Evolutionary conservation across 1,139 yeast genomes (phyloP).

Genomic region (Magnusiomyces tetraspermus): DNA sequence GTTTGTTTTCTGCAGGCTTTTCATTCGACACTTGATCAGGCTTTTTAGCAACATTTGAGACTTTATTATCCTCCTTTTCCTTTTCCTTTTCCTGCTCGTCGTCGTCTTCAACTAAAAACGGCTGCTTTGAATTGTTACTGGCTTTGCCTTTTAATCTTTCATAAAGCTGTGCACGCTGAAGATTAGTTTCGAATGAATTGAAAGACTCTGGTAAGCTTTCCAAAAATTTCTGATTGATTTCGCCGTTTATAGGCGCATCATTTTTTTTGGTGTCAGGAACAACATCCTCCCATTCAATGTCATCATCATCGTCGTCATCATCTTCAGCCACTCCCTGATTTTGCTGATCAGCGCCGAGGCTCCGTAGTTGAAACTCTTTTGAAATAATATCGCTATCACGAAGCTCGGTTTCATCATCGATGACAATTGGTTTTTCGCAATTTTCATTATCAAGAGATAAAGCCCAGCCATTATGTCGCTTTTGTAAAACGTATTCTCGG

Average conservation of each 20-base stretch:
- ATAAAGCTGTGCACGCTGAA: slow-evolving; percentile 24
- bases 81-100: slow-evolving; percentile 10
- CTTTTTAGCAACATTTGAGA: too few species aligned
- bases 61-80: neutral
- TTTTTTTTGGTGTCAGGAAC: slow-evolving; percentile 19
- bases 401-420: slow-evolving; percentile 15
- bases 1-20: neutral
- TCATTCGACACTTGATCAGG: neutral
- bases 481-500: slow-evolving; percentile 62
- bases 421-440: slow-evolving; percentile 1
- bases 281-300: slow-evolving; percentile 58
- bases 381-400: slow-evolving; percentile 20
- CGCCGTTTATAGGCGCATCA: neutral
- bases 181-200: slow-evolving; percentile 22
- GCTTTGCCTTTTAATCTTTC: slow-evolving; percentile 16
- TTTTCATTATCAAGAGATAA: slow-evolving; percentile 49
- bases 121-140: slow-evolving; percentile 10
- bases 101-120: slow-evolving; percentile 16
- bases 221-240: neutral
- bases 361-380: slow-evolving; percentile 41
- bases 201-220: slow-evolving; percentile 17
- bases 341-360: slow-evolving; percentile 22
- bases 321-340: slow-evolving; percentile 11
- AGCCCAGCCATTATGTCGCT: slow-evolving; percentile 82
- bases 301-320: slow-evolving; percentile 36